Evolutionary conservation across 2,329 filamentous ascomycete species (phyloP), one percentile per base, ranked within the genome.

Genomic region (Ophiostoma triangulosporum): DNA sequence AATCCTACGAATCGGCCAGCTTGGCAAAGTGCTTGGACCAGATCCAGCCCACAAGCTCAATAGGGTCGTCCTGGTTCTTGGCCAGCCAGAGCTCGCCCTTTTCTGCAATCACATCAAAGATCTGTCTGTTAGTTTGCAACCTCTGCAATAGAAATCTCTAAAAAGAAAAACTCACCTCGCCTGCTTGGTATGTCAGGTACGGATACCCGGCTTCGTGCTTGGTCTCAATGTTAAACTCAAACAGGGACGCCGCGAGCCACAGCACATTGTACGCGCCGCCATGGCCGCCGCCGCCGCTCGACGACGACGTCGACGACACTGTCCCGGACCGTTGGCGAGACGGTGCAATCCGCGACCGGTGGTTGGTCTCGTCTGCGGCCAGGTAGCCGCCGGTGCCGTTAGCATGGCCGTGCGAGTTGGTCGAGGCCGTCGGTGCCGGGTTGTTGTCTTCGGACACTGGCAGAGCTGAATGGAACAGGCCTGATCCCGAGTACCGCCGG

Each of bases 71-170:
- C 69, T 98, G 93, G 65, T 98, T 98, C 68, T 88, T 88, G 52
- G 93, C 93, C 54, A 98, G 80, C 93, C 93, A 98, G 49, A 97
- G 77, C 72, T 98, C 93, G 58, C 93, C 93, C 66, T 96, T 96
- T 68, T 96, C 90, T 29, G 85, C 93, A 64, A 98, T 88, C 52
- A 98, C 85, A 69, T 91, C 86, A 63, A 91, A 91, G 58, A 91
- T 87, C 78, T 84, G n/a, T 58, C 50, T 14, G 48, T 33, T 11
- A 51, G 55, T 57, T 50, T 55, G 50, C 50, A 38, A 26, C 26
- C 3, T 17, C 11, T 11, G 6, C 17, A 20, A 43, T 5, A 35
- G 3, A 17, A 48, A 22, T 22, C 15, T 15, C 5, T 20, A 20
- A 15, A 22, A 17, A 9, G 3, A 29, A 15, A 26, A 36, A 24